Evolutionary conservation across 768 basidiomycete species (phyloP).

Genomic region (Neoboletus subvelutipes): DNA sequence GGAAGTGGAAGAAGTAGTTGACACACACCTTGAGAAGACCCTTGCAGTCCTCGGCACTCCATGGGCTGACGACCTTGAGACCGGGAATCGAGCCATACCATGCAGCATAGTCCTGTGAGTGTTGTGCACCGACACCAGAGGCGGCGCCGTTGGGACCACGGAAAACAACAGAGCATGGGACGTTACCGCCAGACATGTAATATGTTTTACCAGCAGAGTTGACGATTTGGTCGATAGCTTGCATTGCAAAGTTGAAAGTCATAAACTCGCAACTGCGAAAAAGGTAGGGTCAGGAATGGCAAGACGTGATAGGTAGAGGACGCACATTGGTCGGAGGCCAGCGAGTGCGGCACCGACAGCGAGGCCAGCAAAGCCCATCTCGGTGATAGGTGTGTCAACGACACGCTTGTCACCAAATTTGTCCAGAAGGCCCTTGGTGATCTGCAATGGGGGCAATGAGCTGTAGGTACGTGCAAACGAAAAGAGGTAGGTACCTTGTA

Average conservation of each 20-base stretch:
- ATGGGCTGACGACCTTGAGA: constrained; percentile 96
- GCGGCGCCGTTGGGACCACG: constrained; percentile 99
- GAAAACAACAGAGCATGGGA: constrained; percentile 98
- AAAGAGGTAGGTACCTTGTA: constrained; percentile 65
- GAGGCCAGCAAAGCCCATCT: constrained; percentile 98
- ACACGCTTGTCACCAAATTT: constrained; percentile 99
- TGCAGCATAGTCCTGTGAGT: constrained; percentile 95
- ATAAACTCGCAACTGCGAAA: constrained; percentile 91
- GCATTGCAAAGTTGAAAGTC: constrained; percentile 99
- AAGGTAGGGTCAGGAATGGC: constrained; percentile 10
- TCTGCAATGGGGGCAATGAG: constrained; percentile 44
- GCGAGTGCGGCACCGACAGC: constrained; percentile 93
- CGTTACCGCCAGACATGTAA: constrained; percentile 99
- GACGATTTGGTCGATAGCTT: constrained; percentile 99
- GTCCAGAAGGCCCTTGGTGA: constrained; percentile 98
- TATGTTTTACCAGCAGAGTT: constrained; percentile 99
- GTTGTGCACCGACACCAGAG: constrained; percentile 93
- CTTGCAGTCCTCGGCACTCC: constrained; percentile 99
- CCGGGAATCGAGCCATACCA: constrained; percentile 95
- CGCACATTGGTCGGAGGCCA: constrained; percentile 90
- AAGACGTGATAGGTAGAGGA: constrained; percentile 2
- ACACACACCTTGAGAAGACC: constrained; percentile 85
- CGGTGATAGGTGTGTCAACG: constrained; percentile 94
- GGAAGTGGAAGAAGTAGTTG: not conserved
- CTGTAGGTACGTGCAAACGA: not conserved